These are phyloP conservation scores for Zygosaccharomyces bailii DNA, from an alignment of 805 yeast species.

Conservation along the genomic window DNA sequence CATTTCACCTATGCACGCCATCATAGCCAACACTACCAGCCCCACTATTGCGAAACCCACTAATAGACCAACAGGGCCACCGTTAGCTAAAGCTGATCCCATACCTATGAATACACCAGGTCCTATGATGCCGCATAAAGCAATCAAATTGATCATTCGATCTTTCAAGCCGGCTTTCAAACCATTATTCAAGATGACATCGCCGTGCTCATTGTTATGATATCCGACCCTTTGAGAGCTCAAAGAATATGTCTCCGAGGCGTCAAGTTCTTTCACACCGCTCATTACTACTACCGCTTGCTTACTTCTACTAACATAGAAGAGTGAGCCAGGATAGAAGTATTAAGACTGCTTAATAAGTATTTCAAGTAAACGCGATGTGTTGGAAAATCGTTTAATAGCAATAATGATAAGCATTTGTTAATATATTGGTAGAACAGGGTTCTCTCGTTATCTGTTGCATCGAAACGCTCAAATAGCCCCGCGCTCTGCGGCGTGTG, in stretches of 20 bases:
- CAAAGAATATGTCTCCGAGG: background rate
- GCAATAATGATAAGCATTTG: background rate
- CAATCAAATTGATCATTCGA: constrained; percentile 49
- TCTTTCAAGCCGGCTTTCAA: constrained; percentile 48
- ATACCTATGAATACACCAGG: constrained; percentile 57
- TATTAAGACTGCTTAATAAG: no score
- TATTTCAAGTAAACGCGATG: background rate
- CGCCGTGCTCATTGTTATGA: constrained; percentile 24
- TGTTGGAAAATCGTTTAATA: background rate
- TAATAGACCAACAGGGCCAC: constrained; percentile 53
- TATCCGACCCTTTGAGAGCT: constrained; percentile 11
- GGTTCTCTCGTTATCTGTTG: background rate
- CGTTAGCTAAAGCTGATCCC: constrained; percentile 46
- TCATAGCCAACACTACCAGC: constrained; percentile 50
- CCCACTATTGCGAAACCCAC: constrained; percentile 53
- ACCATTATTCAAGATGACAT: constrained; percentile 34
- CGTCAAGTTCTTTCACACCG: background rate
- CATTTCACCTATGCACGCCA: constrained; percentile 54
- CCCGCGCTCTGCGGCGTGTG: background rate
- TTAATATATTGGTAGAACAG: background rate
- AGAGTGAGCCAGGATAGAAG: no score
- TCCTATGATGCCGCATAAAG: constrained; percentile 57
- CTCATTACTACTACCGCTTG: background rate
- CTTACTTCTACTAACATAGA: no score
- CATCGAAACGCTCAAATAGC: background rate